Conservation (phyloP, 1,139 yeast genomes). For the Lodderomyces pseudojiufengensis region DNA sequence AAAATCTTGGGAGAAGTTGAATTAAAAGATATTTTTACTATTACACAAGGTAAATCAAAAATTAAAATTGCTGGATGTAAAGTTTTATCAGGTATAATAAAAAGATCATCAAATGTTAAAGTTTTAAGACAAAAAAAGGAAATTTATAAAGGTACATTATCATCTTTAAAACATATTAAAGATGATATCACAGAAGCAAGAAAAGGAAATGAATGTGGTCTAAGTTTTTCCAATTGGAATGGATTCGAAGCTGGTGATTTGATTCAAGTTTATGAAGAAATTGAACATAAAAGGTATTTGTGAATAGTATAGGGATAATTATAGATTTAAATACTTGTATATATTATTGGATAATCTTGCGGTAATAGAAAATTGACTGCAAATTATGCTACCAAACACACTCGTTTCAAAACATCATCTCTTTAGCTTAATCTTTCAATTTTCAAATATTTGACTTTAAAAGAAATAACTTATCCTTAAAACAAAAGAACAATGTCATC, state of each 20-base stretch:
- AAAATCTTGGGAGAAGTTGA: slow-evolving; percentile 68
- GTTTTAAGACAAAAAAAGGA: slow-evolving; percentile 55
- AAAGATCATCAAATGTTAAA: slow-evolving; percentile 57
- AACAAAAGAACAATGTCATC: slow-evolving; percentile 19
- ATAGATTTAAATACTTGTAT: no score
- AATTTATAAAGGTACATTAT: slow-evolving; percentile 65
- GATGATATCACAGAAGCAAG: slow-evolving; percentile 75
- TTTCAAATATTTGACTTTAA: no score
- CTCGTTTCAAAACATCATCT: no score
- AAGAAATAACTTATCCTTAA: no score
- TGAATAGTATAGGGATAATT: slow-evolving; percentile 3
- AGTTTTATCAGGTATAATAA: slow-evolving; percentile 67
- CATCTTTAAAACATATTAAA: slow-evolving; percentile 77
- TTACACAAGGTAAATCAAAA: slow-evolving; percentile 50
- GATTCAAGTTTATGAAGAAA: slow-evolving; percentile 71
- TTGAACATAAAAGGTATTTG: slow-evolving; percentile 55
- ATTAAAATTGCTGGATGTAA: slow-evolving; percentile 84
- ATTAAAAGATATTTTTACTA: slow-evolving; percentile 68
- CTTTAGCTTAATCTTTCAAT: no score
- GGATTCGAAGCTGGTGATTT: slow-evolving; percentile 72
- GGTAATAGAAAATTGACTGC: no score
- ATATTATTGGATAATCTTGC: no score
- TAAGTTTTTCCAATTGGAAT: slow-evolving; percentile 69
- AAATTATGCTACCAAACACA: no score
- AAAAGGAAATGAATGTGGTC: slow-evolving; percentile 89